phyloP scores from a whole-genome alignment of 441 rosid species.

The Euphorbia schlechtendalii region DNA sequence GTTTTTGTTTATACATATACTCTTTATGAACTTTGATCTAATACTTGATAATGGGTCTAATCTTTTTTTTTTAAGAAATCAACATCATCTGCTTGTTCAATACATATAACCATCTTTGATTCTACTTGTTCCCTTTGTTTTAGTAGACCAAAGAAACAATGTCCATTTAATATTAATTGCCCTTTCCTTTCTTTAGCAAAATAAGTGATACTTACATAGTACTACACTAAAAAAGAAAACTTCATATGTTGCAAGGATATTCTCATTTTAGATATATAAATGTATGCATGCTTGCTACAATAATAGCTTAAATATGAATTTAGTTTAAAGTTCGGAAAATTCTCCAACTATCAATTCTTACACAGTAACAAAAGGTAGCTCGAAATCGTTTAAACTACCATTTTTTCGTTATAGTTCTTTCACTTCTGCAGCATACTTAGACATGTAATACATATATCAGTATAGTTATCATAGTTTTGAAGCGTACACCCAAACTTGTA shows the following conservation, averaged over 20 bases:
- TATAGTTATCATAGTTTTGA: no score
- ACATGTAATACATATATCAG: no score
- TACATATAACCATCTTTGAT: no score
- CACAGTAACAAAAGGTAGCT: no score
- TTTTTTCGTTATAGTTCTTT: no score
- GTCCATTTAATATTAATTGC: background rate
- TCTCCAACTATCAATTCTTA: no score
- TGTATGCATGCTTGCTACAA: conserved; percentile 26
- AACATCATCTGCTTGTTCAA: no score
- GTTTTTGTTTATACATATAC: conserved; percentile 19
- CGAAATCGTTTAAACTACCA: no score
- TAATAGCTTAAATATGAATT: background rate
- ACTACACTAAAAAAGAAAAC: conserved; percentile 9
- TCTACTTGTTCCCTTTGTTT: background rate
- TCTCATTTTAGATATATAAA: conserved; percentile 23
- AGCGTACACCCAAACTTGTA: no score
- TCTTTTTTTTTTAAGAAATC: background rate
- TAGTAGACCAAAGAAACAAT: background rate
- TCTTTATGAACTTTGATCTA: background rate
- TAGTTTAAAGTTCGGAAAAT: background rate
- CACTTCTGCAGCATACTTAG: no score
- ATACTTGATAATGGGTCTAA: background rate
- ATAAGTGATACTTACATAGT: background rate
- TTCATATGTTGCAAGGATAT: conserved; percentile 13
- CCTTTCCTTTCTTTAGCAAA: background rate